Percentiles rank a stretch among this genome's conserved stretches.
phyloP scores from a whole-genome alignment of 495 filamentous ascomycete genomes.

The Podospora tetraspora region DNA sequence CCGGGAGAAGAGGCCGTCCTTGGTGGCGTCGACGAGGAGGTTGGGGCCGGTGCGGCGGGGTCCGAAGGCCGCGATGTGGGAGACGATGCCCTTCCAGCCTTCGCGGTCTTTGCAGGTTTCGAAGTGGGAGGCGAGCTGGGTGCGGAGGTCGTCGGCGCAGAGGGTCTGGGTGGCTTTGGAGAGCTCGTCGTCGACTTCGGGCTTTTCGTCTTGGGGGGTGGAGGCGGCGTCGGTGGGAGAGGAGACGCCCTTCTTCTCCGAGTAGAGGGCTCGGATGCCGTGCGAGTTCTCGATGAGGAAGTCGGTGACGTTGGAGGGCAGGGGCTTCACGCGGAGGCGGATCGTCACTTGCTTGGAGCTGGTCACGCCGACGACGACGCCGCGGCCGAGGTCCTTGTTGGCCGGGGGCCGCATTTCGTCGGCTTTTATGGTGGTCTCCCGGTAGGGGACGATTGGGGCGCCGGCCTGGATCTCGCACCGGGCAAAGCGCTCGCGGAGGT shows the following conservation, averaged over 20 bases:
- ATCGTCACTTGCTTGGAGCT: conserved; percentile 80
- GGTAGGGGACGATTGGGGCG: conserved; percentile 90
- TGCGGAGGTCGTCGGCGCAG: conserved; percentile 67
- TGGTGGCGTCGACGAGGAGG: conserved; percentile 78
- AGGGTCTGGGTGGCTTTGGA: conserved; percentile 51
- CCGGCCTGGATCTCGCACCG: conserved; percentile 92
- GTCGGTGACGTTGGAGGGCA: conserved; percentile 74
- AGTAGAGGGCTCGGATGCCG: conserved; percentile 74
- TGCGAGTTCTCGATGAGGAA: conserved; percentile 75
- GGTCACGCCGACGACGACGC: conserved; percentile 67
- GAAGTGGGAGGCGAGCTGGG: conserved; percentile 62
- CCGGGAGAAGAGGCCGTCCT: conserved; percentile 64
- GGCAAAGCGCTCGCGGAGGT: conserved; percentile 88
- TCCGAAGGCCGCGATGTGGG: conserved; percentile 84
- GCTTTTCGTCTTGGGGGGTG: conserved; percentile 16
- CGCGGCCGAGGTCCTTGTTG: conserved; percentile 82
- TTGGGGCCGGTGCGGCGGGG: conserved; percentile 83
- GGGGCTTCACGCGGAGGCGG: conserved; percentile 69
- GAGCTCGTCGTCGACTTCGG: conserved; percentile 45
- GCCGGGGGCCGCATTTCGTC: conserved; percentile 86
- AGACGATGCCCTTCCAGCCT: conserved; percentile 69
- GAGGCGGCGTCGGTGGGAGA: conserved; percentile 36
- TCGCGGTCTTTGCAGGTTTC: conserved; percentile 61
- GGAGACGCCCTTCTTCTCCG: conserved; percentile 50
- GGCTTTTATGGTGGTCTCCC: conserved; percentile 81